Conservation (phyloP, 345 rosid genomes). For the Aquilaria yunnanensis region DNA sequence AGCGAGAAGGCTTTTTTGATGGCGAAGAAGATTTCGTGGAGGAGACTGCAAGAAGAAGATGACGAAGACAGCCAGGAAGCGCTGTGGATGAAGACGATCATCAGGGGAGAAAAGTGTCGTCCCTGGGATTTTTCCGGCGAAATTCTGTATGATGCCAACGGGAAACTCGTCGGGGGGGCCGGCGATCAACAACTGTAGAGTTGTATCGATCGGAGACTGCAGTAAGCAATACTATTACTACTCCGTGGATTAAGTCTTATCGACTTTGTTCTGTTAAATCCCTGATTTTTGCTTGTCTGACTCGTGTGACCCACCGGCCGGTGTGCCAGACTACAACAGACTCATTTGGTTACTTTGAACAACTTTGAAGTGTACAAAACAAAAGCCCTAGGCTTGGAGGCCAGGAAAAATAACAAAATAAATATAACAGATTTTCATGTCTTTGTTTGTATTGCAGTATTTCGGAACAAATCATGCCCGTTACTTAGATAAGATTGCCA, state of each 20-base stretch:
- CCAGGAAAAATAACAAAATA: no score
- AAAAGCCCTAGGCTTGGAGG: no score
- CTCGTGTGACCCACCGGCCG: no score
- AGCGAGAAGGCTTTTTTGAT: conserved; percentile 35
- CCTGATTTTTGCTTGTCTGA: no score
- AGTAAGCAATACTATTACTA: neutral
- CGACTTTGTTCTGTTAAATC: no score
- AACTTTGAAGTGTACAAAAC: no score
- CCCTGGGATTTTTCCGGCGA: conserved; percentile 46
- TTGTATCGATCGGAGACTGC: neutral
- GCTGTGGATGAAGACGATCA: conserved; percentile 49
- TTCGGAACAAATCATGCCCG: no score
- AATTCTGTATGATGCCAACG: conserved; percentile 42
- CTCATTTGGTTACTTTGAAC: no score
- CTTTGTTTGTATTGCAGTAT: no score
- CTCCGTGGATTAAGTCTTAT: neutral
- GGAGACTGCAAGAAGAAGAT: conserved; percentile 17
- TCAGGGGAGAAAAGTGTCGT: conserved; percentile 50
- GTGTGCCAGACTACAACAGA: no score
- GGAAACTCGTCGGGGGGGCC: conserved; percentile 27
- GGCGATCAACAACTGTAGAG: neutral
- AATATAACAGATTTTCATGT: no score
- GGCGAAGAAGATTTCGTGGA: conserved; percentile 53
- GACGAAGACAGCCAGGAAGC: conserved; percentile 22
- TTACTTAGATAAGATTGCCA: no score